Percentiles rank a stretch among this genome's conserved stretches.
These are phyloP conservation scores for Mycena floridula DNA, from an alignment of 768 basidiomycete species.

Conservation along the genomic window DNA sequence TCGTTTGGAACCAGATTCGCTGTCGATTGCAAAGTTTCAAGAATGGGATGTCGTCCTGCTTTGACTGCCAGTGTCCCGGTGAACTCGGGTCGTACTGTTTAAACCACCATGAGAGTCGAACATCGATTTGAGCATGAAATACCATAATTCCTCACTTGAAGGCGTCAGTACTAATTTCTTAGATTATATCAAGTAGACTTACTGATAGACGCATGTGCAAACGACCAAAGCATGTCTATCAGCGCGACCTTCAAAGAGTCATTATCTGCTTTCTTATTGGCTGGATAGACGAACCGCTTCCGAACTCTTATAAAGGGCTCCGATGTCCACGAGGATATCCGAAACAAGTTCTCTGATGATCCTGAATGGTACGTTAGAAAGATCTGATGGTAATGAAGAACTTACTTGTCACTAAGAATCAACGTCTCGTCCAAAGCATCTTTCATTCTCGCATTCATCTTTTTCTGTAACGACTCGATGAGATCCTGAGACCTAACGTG, in stretches of 20 bases:
- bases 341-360: conserved; percentile 75
- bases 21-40: conserved; percentile 65
- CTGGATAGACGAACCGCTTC: conserved; percentile 61
- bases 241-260: conserved; percentile 58
- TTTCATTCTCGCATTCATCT: conserved; percentile 83
- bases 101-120: not conserved
- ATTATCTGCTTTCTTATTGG: not conserved
- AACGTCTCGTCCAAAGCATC: conserved; percentile 89
- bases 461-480: conserved; percentile 48
- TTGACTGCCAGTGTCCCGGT: conserved; percentile 89
- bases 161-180: not conserved
- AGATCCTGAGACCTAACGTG: not conserved
- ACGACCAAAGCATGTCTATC: conserved; percentile 87
- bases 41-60: conserved; percentile 80
- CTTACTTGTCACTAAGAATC: conserved; percentile 75
- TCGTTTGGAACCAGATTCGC: conserved; percentile 84
- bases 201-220: conserved; percentile 81
- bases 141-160: conserved; percentile 45
- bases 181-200: conserved; percentile 18
- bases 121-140: not conserved
- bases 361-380: conserved; percentile 27
- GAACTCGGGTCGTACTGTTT: conserved; percentile 87
- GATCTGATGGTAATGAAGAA: not conserved
- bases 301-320: conserved; percentile 82
- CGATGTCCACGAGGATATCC: conserved; percentile 64